Conservation (phyloP, 208 protist species). For the Trichomonas gallinae region DNA sequence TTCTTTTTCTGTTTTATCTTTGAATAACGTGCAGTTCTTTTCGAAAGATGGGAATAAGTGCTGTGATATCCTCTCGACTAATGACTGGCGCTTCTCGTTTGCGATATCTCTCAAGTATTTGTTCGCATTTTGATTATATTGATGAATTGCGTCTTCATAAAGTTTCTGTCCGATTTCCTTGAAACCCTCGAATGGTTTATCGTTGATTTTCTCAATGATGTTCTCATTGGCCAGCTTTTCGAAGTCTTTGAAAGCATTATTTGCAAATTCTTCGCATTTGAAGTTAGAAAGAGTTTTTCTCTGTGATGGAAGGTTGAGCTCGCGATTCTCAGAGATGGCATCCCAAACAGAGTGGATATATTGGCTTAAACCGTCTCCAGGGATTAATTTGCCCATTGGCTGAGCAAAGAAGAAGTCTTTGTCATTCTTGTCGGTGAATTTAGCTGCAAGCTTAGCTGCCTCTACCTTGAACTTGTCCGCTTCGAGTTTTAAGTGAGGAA, state of each 20-base stretch:
- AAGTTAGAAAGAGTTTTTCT: constrained; percentile 27
- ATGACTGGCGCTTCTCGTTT: not conserved
- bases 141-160: not conserved
- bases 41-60: not conserved
- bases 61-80: not conserved
- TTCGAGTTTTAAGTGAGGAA: constrained; percentile 16
- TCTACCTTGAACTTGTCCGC: not conserved
- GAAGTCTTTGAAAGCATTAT: not conserved
- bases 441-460: not conserved
- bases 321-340: constrained; percentile 17
- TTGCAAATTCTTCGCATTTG: constrained; percentile 29
- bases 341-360: constrained; percentile 26
- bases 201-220: not conserved
- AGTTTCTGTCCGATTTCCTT: not conserved
- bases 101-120: not conserved
- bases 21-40: not conserved
- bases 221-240: not conserved
- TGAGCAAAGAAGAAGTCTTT: not conserved
- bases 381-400: constrained; percentile 23
- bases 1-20: not conserved
- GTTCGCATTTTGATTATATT: not conserved
- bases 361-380: constrained; percentile 21
- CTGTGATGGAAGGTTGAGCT: constrained; percentile 30
- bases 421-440: not conserved
- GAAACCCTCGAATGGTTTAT: not conserved